Percentiles rank a stretch among this genome's conserved stretches.
These are phyloP conservation scores for Russula brevipes DNA, from an alignment of 768 basidiomycete genomes.

Conservation along the genomic window DNA sequence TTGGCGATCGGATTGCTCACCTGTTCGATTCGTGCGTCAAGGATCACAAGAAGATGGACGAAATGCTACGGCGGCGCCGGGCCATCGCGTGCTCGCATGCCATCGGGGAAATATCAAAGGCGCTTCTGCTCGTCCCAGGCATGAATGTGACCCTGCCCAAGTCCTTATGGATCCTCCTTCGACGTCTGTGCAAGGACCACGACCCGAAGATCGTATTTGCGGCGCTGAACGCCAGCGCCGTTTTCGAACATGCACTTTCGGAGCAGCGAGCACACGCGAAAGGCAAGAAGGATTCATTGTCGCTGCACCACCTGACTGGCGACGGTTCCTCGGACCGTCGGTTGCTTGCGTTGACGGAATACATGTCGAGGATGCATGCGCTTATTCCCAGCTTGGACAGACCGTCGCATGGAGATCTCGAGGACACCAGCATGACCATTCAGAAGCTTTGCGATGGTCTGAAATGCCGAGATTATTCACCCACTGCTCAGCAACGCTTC, in stretches of 20 bases:
- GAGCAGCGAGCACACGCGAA: not conserved
- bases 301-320: not conserved
- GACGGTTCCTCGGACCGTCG: not conserved
- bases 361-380: not conserved
- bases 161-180: not conserved
- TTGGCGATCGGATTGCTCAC: not conserved
- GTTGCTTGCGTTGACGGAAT: not conserved
- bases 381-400: not conserved
- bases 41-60: conserved; percentile 1
- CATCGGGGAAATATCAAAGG: conserved; percentile 5
- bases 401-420: conserved; percentile 3
- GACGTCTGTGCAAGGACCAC: not conserved
- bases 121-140: not conserved
- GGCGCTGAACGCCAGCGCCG: not conserved
- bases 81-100: conserved; percentile 11
- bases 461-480: not conserved
- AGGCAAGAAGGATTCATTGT: not conserved
- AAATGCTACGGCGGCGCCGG: conserved; percentile 4
- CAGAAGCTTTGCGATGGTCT: conserved; percentile 2
- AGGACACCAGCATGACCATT: conserved; percentile 1
- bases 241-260: not conserved
- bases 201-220: conserved; percentile 1
- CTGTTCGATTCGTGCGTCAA: conserved; percentile 3
- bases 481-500: not conserved
- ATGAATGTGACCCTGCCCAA: not conserved